phyloP scores from a whole-genome alignment of 805 yeast species.

The Spathaspora boniae region DNA sequence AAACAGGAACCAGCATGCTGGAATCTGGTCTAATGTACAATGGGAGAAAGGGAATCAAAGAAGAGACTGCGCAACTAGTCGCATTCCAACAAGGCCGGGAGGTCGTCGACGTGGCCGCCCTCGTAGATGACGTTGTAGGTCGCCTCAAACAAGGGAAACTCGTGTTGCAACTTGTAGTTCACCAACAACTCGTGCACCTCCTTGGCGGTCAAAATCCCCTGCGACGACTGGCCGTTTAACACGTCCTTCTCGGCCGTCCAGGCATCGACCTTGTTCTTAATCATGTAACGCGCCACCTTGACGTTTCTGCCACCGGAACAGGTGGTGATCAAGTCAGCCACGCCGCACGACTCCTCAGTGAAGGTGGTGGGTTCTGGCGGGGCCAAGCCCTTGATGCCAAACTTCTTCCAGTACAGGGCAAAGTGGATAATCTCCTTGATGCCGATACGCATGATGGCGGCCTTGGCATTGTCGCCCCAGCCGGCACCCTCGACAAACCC shows the following conservation, averaged over 20 bases:
- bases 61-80: too few species aligned
- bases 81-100: constrained; percentile 45
- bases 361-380: constrained; percentile 79
- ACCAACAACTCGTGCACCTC: constrained; percentile 86
- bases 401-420: constrained; percentile 55
- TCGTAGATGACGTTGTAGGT: constrained; percentile 84
- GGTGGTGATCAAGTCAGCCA: constrained; percentile 95
- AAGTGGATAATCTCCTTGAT: constrained; percentile 85
- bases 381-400: constrained; percentile 45
- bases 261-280: constrained; percentile 72
- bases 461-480: constrained; percentile 99
- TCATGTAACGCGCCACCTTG: constrained; percentile 83
- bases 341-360: constrained; percentile 94
- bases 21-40: too few species aligned
- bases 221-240: constrained; percentile 94
- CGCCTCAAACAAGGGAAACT: constrained; percentile 78
- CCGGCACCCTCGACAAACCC: constrained; percentile 97
- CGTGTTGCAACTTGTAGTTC: constrained; percentile 48
- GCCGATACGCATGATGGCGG: constrained; percentile 97
- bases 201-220: constrained; percentile 85
- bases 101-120: constrained; percentile 64
- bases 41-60: too few species aligned
- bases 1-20: too few species aligned
- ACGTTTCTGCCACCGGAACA: constrained; percentile 98
- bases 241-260: constrained; percentile 79